A percentile compares a stretch with the other conserved stretches of the same genome.
phyloP scores from a whole-genome alignment of 345 rosid genomes.

The Rhizophora apiculata region DNA sequence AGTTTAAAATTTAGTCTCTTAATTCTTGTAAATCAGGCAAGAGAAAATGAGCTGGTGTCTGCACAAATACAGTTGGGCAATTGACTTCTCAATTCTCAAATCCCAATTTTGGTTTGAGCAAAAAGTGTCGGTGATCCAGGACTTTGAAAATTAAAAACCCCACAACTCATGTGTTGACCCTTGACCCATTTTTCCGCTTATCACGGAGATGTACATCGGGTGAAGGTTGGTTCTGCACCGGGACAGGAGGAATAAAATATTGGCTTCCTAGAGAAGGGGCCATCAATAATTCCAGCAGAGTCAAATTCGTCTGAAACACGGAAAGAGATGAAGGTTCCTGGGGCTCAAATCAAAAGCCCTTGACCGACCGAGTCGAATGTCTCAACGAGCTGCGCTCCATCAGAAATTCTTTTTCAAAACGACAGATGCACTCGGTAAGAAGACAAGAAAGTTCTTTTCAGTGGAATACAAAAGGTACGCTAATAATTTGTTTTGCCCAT shows the following conservation, averaged over 20 bases:
- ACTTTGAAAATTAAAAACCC: no score
- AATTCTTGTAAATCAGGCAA: background rate
- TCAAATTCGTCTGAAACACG: background rate
- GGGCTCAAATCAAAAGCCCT: background rate
- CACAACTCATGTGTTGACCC: background rate
- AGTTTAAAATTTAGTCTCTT: no score
- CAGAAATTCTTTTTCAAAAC: background rate
- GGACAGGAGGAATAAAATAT: background rate
- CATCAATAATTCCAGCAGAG: background rate
- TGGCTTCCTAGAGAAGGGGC: background rate
- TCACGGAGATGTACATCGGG: no score
- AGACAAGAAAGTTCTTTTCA: slow-evolving; percentile 24
- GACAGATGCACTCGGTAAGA: background rate
- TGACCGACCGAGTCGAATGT: background rate
- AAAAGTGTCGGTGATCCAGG: background rate
- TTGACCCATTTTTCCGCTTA: background rate
- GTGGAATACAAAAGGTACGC: background rate
- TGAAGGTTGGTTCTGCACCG: no score
- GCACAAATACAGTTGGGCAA: background rate
- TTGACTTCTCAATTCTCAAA: background rate
- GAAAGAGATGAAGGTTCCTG: slow-evolving; percentile 7
- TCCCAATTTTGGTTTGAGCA: background rate
- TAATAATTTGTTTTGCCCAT: background rate
- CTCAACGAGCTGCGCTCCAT: background rate
- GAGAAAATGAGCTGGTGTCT: background rate